Conservation (phyloP, 169 alveolate genomes). For the Cyclospora cayetanensis region DNA sequence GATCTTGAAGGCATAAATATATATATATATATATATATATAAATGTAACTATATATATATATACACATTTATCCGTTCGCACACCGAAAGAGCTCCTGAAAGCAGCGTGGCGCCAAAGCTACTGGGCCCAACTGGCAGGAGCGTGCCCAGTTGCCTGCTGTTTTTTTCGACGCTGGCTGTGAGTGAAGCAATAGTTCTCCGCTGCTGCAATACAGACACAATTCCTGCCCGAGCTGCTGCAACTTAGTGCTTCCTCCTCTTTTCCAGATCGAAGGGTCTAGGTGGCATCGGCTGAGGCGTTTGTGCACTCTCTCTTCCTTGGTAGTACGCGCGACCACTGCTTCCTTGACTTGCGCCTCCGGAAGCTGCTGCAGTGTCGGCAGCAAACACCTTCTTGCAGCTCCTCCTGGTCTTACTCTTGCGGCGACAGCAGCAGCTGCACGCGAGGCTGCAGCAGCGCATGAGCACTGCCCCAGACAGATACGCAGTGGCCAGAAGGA, state of each 20-base stretch:
- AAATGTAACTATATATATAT: too few species aligned
- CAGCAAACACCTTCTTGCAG: conserved; percentile 17
- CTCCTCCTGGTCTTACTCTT: background rate
- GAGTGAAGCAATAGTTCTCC: too few species aligned
- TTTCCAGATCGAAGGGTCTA: conserved; percentile 2
- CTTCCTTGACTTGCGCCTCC: background rate
- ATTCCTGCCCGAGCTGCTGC: too few species aligned
- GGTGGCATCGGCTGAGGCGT: conserved; percentile 52
- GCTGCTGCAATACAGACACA: too few species aligned
- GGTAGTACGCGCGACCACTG: background rate
- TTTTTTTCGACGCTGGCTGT: too few species aligned
- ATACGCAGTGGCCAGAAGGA: conserved; percentile 11
- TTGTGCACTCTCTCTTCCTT: background rate
- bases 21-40: too few species aligned
- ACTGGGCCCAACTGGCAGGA: too few species aligned
- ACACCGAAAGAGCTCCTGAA: too few species aligned
- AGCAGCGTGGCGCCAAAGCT: too few species aligned
- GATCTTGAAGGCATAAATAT: too few species aligned
- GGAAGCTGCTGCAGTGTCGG: conserved; percentile 6
- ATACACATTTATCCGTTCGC: too few species aligned
- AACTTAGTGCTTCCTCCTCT: background rate
- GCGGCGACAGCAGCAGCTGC: conserved; percentile 47
- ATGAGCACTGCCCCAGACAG: background rate
- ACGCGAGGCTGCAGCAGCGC: background rate
- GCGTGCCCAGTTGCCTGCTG: too few species aligned